These are phyloP conservation scores for Bathelium albidoporum DNA, from an alignment of 495 filamentous ascomycete species.

Conservation along the genomic window DNA sequence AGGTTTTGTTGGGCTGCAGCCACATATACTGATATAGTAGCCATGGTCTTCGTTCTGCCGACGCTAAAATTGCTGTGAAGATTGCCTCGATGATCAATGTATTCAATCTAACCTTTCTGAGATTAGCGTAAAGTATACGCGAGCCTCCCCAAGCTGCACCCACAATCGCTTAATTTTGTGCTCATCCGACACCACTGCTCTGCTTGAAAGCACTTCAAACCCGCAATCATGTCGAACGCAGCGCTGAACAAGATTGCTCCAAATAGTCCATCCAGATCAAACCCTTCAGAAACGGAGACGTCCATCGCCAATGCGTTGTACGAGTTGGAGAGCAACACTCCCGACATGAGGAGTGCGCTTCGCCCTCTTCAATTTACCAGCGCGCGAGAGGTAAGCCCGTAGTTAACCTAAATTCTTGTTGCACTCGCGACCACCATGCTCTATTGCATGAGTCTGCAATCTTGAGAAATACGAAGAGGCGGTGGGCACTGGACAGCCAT, in stretches of 20 bases:
- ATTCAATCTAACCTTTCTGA: background rate
- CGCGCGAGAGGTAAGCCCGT: conserved; percentile 81
- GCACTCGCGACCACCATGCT: background rate
- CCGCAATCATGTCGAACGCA: conserved; percentile 42
- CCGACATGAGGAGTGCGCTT: conserved; percentile 86
- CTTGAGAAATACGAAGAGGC: conserved; percentile 44
- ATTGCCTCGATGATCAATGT: too few relatives aligned
- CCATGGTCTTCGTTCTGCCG: too few relatives aligned
- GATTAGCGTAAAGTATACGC: background rate
- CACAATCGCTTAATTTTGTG: background rate
- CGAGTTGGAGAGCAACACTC: conserved; percentile 95
- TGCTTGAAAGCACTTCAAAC: background rate
- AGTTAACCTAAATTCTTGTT: background rate
- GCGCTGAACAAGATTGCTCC: conserved; percentile 94
- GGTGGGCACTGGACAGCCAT: conserved; percentile 38
- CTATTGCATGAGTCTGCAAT: background rate
- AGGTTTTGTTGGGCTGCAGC: background rate
- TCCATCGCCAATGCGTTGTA: conserved; percentile 89
- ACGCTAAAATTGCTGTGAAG: too few relatives aligned
- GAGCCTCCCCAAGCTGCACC: background rate
- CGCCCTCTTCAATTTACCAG: conserved; percentile 94
- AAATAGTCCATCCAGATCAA: conserved; percentile 87
- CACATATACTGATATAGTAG: background rate
- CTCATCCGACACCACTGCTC: background rate
- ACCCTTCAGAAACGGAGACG: conserved; percentile 89